These are phyloP conservation scores for Phytophthora melonis DNA, from an alignment of 352 stramenopile genomes.

Conservation along the genomic window DNA sequence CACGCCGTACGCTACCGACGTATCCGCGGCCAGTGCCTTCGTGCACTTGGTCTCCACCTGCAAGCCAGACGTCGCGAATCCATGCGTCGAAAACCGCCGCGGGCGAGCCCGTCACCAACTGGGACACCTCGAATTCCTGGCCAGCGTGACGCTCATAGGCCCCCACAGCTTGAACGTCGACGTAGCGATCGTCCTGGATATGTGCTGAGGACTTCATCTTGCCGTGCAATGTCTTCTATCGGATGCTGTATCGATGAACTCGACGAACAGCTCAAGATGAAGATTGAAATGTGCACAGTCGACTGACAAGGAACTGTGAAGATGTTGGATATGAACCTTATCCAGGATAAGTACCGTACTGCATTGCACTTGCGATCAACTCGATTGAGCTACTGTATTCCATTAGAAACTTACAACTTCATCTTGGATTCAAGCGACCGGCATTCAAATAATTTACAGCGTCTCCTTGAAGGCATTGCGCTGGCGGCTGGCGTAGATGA, in stretches of 20 bases:
- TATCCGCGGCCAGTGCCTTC: constrained; percentile 51
- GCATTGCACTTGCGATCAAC: neutral
- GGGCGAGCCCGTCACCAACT: constrained; percentile 43
- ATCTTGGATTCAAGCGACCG: neutral
- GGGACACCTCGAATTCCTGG: constrained; percentile 55
- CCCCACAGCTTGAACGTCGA: constrained; percentile 50
- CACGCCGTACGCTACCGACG: constrained; percentile 51
- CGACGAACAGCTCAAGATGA: neutral
- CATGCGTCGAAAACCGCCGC: constrained; percentile 60
- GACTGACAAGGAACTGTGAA: too few species aligned
- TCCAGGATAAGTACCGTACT: too few species aligned
- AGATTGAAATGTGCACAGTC: neutral
- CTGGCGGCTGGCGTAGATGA: constrained; percentile 43
- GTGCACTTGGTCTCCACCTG: constrained; percentile 38
- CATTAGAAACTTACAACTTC: constrained; percentile 18
- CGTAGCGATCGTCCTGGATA: neutral
- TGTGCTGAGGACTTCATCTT: neutral
- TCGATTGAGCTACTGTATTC: constrained; percentile 20
- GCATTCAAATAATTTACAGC: constrained; percentile 34
- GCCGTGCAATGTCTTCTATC: neutral
- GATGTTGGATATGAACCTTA: too few species aligned
- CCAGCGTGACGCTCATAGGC: constrained; percentile 54
- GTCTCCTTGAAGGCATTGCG: constrained; percentile 44
- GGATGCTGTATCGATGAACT: neutral
- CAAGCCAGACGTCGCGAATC: constrained; percentile 59